Evolutionary conservation across 176 grass and related monocot species (phyloP).

Genomic region (Themeda triandra): DNA sequence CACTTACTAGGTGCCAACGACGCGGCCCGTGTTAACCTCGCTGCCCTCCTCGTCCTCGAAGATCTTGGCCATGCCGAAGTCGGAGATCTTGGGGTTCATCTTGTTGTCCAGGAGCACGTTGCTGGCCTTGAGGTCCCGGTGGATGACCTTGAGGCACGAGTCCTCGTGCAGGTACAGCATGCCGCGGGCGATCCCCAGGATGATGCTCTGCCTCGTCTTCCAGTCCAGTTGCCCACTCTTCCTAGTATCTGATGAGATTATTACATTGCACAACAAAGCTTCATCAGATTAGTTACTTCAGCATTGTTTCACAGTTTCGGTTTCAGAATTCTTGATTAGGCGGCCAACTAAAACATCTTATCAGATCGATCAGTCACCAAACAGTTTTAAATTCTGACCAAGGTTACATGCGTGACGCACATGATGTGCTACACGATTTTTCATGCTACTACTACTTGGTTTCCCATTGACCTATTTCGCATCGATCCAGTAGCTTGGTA

Average conservation of each 20-base stretch:
- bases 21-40: conserved; percentile 64
- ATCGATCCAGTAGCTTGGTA: conserved; percentile 8
- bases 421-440: neutral
- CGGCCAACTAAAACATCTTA: neutral
- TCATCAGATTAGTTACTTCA: neutral
- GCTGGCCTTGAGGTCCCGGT: conserved; percentile 85
- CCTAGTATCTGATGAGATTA: conserved; percentile 42
- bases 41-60: conserved; percentile 53
- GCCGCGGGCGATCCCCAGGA: conserved; percentile 74
- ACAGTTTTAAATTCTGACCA: neutral
- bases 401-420: neutral
- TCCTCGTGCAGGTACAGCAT: conserved; percentile 95
- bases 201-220: conserved; percentile 65
- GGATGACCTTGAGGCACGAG: conserved; percentile 70
- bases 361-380: neutral
- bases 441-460: neutral
- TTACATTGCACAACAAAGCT: neutral
- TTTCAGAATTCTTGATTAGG: neutral
- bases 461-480: conserved; percentile 36
- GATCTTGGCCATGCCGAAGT: conserved; percentile 96
- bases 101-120: conserved; percentile 88
- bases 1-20: conserved; percentile 82
- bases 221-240: conserved; percentile 70
- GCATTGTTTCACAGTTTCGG: neutral
- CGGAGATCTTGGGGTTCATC: conserved; percentile 98